Evolutionary conservation across 208 protist genomes (phyloP), one percentile per base, ranked within the genome.

Genomic region (Paratrypanosoma confusum): DNA sequence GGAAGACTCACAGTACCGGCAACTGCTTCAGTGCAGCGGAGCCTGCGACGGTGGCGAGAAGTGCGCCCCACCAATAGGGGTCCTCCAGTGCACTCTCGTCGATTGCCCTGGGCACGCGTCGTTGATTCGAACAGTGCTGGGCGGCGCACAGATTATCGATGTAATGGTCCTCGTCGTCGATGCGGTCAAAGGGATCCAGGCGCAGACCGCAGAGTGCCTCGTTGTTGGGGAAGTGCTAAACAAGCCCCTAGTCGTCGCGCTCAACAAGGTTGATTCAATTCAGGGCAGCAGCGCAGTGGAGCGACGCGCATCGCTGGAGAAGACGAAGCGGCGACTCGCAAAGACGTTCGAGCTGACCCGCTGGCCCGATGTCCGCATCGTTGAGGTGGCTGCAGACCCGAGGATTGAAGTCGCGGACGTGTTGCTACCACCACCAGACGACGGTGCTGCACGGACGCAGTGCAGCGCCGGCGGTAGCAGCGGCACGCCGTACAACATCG

Each of bases 71-170:
- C 47, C 48, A 0, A 31, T 82, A 37, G 35, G 63, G 3, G 39
- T 59, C 11, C 41, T 90, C 20, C 66, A 82, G 48, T 93, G 85
- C 54, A 99, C 96, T 11, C 68, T 99, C 4, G 97, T 99, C 0
- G 97, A 99, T 55, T 99, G 97, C 62, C 97, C 97, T 13, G 97
- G 97, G 3, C 97, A 99, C 60, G 96, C 96, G 6, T 97, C 93
- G 3, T 81, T 99, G 17, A 98, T 99, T 40, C 72, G 83, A 17
- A 99, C 97, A 2, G 88, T 99, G n/a, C 89, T 99, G 27, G 96
- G 95, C 18, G 95, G 96, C 3, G 93, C 96, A 18, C 94, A 98
- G 57, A 99, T 99, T 40, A 99, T 99, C 38, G 96, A 99, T 65
- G 64, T 96, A 14, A 97, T 98, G 78, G 60, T 99, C 40, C 72